Percentiles rank a stretch among this genome's conserved stretches.
Evolutionary conservation across 202 grass and related monocot species (phyloP).

Genomic region (Digitaria exilis): DNA sequence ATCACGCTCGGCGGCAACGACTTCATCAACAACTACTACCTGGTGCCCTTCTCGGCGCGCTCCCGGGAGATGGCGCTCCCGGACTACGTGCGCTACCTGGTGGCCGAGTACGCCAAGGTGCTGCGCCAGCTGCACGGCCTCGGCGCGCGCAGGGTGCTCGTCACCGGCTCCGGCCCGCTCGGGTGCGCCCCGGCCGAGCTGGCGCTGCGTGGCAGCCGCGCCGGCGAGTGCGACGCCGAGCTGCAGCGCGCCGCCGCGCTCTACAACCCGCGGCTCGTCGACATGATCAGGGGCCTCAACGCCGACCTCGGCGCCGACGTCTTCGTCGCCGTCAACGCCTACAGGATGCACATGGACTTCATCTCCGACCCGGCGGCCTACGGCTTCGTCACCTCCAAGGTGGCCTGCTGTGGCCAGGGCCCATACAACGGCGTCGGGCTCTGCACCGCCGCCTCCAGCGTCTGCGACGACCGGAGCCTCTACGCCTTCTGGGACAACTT

Average conservation of each 20-base stretch:
- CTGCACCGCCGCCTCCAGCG: constrained; percentile 62
- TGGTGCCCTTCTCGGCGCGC: constrained; percentile 72
- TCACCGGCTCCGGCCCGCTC: constrained; percentile 76
- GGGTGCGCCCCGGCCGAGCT: constrained; percentile 82
- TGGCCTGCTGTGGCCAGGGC: constrained; percentile 94
- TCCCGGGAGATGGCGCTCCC: constrained; percentile 69
- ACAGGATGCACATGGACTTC: constrained; percentile 93
- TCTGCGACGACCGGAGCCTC: constrained; percentile 55
- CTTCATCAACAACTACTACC: constrained; percentile 92
- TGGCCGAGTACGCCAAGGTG: constrained; percentile 64
- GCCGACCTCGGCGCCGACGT: constrained; percentile 46
- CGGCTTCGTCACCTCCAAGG: constrained; percentile 77
- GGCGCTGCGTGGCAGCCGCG: constrained; percentile 53
- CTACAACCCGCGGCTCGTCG: constrained; percentile 81
- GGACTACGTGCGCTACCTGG: constrained; percentile 72
- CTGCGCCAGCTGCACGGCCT: constrained; percentile 63
- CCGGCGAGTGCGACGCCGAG: constrained; percentile 67
- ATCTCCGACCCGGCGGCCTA: constrained; percentile 67
- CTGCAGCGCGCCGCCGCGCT: constrained; percentile 67
- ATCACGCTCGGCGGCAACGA: constrained; percentile 85
- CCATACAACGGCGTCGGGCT: constrained; percentile 83
- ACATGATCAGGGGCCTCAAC: constrained; percentile 68
- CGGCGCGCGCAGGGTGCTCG: constrained; percentile 71
- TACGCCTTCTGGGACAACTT: constrained; percentile 90
- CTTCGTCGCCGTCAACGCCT: constrained; percentile 75